phyloP scores from a whole-genome alignment of 2,329 filamentous ascomycete species.

The Colletotrichum sidae region DNA sequence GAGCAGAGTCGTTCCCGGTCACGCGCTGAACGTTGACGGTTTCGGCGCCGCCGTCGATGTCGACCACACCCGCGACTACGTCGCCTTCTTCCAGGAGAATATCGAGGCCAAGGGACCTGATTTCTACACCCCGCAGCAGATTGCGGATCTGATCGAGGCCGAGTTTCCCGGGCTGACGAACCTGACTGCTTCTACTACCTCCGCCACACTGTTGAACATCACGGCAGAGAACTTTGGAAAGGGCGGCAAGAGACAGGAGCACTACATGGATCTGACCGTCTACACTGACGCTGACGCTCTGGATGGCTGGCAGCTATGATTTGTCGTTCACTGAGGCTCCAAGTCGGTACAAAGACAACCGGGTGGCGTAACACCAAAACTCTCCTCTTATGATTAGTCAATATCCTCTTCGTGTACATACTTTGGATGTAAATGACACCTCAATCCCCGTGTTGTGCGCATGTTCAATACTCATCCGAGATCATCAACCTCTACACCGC shows the following conservation, averaged over 20 bases:
- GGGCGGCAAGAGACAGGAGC: conserved; percentile 4
- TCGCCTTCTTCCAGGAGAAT: conserved; percentile 28
- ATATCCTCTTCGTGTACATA: too few species aligned
- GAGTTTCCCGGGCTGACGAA: conserved; percentile 22
- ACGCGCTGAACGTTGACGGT: conserved; percentile 7
- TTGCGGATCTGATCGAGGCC: conserved; percentile 9
- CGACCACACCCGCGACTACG: conserved; percentile 17
- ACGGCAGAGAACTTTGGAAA: conserved; percentile 29
- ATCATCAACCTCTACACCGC: background rate
- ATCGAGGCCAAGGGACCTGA: conserved; percentile 24
- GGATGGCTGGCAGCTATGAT: conserved; percentile 22
- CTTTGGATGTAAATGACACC: background rate
- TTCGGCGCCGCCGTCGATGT: conserved; percentile 17
- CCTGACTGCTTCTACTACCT: conserved; percentile 16
- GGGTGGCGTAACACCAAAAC: too few species aligned
- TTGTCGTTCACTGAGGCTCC: background rate
- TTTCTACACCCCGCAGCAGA: conserved; percentile 20
- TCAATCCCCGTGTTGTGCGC: background rate
- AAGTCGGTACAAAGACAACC: too few species aligned
- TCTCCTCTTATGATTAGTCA: too few species aligned
- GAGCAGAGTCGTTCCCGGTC: conserved; percentile 16
- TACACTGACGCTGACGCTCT: conserved; percentile 11
- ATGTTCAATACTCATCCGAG: too few species aligned
- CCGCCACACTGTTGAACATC: conserved; percentile 19
- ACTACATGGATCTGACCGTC: conserved; percentile 13